A percentile compares a stretch with the other conserved stretches of the same genome.
phyloP scores from a whole-genome alignment of 345 rosid species.

The Ceriops tagal region DNA sequence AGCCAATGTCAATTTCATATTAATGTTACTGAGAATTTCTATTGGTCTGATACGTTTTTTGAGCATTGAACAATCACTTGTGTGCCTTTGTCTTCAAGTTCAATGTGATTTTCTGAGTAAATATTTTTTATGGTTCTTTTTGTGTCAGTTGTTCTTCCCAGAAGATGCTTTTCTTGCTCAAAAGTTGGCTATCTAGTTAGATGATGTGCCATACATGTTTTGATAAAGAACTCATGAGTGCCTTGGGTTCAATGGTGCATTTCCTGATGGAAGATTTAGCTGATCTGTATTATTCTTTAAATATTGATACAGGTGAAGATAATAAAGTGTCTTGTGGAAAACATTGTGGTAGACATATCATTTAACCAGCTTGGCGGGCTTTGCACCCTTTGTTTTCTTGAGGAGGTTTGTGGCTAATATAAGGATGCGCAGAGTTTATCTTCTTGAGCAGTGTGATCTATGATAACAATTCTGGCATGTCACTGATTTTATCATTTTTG shows the following conservation, averaged over 20 bases:
- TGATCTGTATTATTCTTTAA: background rate
- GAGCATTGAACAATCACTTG: too few relatives aligned
- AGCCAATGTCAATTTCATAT: too few relatives aligned
- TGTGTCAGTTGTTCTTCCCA: background rate
- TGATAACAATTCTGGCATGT: background rate
- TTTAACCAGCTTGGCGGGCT: slow-evolving; percentile 92
- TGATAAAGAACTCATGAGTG: background rate
- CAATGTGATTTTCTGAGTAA: background rate
- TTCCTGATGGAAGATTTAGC: background rate
- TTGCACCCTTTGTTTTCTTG: slow-evolving; percentile 92
- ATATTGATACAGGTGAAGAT: slow-evolving; percentile 65
- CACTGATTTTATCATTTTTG: background rate
- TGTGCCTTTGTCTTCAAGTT: too few relatives aligned
- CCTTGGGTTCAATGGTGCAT: background rate
- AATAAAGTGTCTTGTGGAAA: slow-evolving; percentile 88
- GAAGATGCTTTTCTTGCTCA: background rate
- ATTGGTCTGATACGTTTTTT: too few relatives aligned
- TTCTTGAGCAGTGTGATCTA: background rate
- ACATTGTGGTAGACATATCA: slow-evolving; percentile 92
- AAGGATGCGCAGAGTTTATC: background rate
- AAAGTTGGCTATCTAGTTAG: background rate
- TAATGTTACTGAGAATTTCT: too few relatives aligned
- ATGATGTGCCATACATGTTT: background rate
- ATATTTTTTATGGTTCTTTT: background rate
- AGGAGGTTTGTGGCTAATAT: slow-evolving; percentile 53